A percentile compares a stretch with the other conserved stretches of the same genome.
Evolutionary conservation across 1,139 yeast genomes (phyloP).

Genomic region (Wickerhamomyces sp.): DNA sequence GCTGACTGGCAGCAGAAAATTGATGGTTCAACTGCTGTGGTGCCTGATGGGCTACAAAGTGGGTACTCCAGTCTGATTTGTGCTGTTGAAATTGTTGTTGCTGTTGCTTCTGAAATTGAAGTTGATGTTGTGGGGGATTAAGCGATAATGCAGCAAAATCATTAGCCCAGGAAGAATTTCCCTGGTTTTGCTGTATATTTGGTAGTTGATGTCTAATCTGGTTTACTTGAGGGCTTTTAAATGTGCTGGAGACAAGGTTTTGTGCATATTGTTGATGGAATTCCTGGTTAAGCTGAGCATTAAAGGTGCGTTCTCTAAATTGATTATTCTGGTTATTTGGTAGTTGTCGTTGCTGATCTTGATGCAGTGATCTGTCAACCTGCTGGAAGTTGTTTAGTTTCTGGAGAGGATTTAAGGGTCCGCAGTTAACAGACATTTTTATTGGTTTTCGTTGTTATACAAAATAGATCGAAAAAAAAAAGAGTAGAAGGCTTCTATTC

Average conservation of each 20-base stretch:
- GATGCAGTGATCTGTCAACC: slow-evolving; percentile 24
- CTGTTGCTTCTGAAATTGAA: not conserved
- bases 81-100: not conserved
- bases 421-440: slow-evolving; percentile 14
- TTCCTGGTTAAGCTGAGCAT: slow-evolving; percentile 18
- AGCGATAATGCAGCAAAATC: slow-evolving; percentile 12
- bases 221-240: not conserved
- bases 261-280: slow-evolving; percentile 17
- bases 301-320: slow-evolving; percentile 15
- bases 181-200: slow-evolving; percentile 1
- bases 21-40: slow-evolving; percentile 5
- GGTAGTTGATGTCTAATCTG: slow-evolving; percentile 1
- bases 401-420: slow-evolving; percentile 24
- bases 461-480: not conserved
- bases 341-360: slow-evolving; percentile 15
- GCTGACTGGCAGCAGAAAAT: not conserved
- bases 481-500: not conserved
- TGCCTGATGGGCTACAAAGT: slow-evolving; percentile 10
- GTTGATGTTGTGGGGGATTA: slow-evolving; percentile 2
- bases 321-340: slow-evolving; percentile 4
- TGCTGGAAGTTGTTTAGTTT: slow-evolving; percentile 22
- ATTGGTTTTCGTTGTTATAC: not conserved
- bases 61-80: slow-evolving; percentile 15
- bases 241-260: slow-evolving; percentile 7
- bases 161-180: slow-evolving; percentile 10